These are phyloP conservation scores for Neocatenulostroma microsporum DNA, from an alignment of 2,329 filamentous ascomycete species.

Conservation along the genomic window DNA sequence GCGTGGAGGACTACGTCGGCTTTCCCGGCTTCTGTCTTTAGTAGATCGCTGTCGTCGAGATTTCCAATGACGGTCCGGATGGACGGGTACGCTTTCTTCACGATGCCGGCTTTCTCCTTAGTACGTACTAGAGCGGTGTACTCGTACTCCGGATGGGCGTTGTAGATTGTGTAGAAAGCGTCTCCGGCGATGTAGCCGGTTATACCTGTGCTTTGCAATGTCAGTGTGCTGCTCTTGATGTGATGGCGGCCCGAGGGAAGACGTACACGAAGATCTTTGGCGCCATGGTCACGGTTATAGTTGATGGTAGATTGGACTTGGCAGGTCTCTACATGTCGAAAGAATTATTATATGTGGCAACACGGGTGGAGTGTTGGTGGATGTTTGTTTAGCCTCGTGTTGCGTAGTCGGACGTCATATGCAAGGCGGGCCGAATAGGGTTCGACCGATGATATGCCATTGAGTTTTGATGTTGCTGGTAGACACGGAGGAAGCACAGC, in stretches of 20 bases:
- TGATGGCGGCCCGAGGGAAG: not conserved
- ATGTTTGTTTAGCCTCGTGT: no score
- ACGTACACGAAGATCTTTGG: constrained; percentile 25
- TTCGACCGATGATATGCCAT: no score
- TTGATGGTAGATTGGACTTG: no score
- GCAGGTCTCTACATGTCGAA: no score
- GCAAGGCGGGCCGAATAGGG: no score
- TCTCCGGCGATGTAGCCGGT: constrained; percentile 42
- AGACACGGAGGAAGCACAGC: no score
- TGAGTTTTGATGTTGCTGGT: no score
- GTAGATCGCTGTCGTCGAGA: constrained; percentile 38
- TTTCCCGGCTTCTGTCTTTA: constrained; percentile 41
- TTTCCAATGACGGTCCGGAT: constrained; percentile 46
- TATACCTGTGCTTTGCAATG: constrained; percentile 20
- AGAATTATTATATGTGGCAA: no score
- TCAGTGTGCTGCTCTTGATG: constrained; percentile 3
- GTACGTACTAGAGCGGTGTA: constrained; percentile 45
- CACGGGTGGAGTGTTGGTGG: no score
- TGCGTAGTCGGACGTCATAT: no score
- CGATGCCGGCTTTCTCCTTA: constrained; percentile 40
- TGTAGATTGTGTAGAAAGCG: constrained; percentile 36
- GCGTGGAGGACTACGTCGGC: constrained; percentile 48
- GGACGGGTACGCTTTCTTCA: constrained; percentile 29
- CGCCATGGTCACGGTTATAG: no score
- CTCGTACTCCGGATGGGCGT: constrained; percentile 43